Evolutionary conservation across 495 filamentous ascomycete species (phyloP), one percentile per base, ranked within the genome.

Genomic region (Chlorociboria aeruginascens): DNA sequence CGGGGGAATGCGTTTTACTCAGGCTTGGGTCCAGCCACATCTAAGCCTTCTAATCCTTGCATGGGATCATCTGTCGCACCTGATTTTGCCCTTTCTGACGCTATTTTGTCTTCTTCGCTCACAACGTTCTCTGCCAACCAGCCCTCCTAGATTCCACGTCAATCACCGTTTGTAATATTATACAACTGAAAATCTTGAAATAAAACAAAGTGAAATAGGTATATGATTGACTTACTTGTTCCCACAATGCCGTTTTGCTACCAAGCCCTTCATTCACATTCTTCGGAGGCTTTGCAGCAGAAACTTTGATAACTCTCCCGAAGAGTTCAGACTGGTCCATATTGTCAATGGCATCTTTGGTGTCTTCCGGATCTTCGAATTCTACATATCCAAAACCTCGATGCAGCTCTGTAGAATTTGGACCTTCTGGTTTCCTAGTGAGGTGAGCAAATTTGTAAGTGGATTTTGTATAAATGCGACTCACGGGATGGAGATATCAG

Each of bases 261-360:
- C 90, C 89, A 9, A 99, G 61, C 11, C 88, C 85, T 57, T 90
- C 85, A 45, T 83, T 85, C 41, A 73, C 75, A 43, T 90, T 87
- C 73, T 94, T 95, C 52, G 89, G 88, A 25, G 89, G 80, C 66
- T 95, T 99, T 28, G 93, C 92, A 32, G 80, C 74, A 11, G 86
- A 86, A 13, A 97, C 92, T 63, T 85, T 94, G 64, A 99, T 82
- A 3, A 92, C 84, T 30, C 85, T 74, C 2, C 90, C 93, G 61
- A 86, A 96, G n/a, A 99, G 72, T 69, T 95, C 89, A 50, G 88
- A 82, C 59, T 93, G 88, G 58, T 99, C 86, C 93, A 97, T 96
- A 64, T 99, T 99, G 72, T 97, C 87, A 60, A 99, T 95, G 33
- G 92, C 92, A 64, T 96, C 92, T 50, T 81, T 82, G 40, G 89